phyloP scores from a whole-genome alignment of 2,329 filamentous ascomycete species.

The Aspergillus sp. region DNA sequence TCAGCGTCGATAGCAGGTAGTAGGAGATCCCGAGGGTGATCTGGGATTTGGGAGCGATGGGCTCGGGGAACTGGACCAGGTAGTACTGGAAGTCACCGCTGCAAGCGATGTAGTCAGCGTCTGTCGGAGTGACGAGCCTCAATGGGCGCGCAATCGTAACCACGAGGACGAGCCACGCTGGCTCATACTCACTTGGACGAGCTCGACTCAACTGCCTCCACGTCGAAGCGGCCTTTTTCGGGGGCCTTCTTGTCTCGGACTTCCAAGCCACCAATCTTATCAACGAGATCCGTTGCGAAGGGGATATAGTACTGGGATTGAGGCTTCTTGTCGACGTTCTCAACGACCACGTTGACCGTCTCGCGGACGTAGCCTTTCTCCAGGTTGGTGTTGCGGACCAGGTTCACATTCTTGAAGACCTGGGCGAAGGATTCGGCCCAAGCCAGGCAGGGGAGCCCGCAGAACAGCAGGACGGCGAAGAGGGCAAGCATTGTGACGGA shows the following conservation, averaged over 20 bases:
- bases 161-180: conserved; percentile 53
- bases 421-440: conserved; percentile 55
- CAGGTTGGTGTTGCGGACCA: conserved; percentile 84
- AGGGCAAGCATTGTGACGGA: conserved; percentile 21
- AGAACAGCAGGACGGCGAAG: conserved; percentile 7
- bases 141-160: conserved; percentile 18
- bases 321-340: conserved; percentile 76
- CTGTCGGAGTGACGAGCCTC: conserved; percentile 20
- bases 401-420: conserved; percentile 90
- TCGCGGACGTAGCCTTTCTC: conserved; percentile 92
- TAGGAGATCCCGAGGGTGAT: conserved; percentile 87
- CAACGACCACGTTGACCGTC: conserved; percentile 87
- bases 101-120: background rate
- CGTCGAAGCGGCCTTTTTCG: conserved; percentile 64
- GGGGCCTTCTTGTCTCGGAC: conserved; percentile 87
- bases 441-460: background rate
- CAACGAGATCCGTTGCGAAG: conserved; percentile 74
- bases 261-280: conserved; percentile 79
- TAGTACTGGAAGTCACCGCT: conserved; percentile 75
- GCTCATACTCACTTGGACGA: conserved; percentile 45
- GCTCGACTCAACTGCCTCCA: conserved; percentile 67
- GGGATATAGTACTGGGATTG: conserved; percentile 91
- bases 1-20: conserved; percentile 74
- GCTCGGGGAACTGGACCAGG: conserved; percentile 72
- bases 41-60: conserved; percentile 73